Evolutionary conservation across 1,284 basidiomycete species (phyloP), one percentile per base, ranked within the genome.

Genomic region (Erythrobasidium hasegawianum): DNA sequence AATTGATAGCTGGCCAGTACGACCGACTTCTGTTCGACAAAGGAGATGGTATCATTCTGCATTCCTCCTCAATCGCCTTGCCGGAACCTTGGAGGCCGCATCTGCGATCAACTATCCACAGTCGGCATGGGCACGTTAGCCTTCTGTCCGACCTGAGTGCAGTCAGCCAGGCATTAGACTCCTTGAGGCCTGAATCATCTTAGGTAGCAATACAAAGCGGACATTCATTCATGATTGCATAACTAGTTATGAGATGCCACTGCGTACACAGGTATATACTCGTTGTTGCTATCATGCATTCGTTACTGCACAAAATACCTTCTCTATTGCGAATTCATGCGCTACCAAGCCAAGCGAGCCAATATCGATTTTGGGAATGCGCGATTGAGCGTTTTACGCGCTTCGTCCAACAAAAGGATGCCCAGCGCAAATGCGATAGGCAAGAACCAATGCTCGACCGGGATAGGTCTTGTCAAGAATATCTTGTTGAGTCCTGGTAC

Each of bases 381-480:
- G 29, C 76, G 71, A 22, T 76, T 72, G 24, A 70, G 40, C 8
- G 68, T 62, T 66, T 78, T 78, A 29, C 77, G 64, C 2, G 67
- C 24, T 64, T 78, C 77, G 59, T 78, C 77, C 56, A 76, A 59
- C 70, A 74, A 43, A 40, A 81, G 69, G 18, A 81, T 55, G n/a
- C 70, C 75, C 43, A 77, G 50, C 3, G 74, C 80, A 52, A 79
- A 79, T 0, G 79, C 75, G 29, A 83, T 73, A 0, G 82, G 82
- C 10, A 83, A 71, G 73, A 82, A 81, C 72, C 80, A 81, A 73
- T 80, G 76, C 70, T 84, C 81, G 40, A 80, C 81, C 0, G 79
- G 78, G 27, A 85, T 81, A 11, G 79, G 79, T 45, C 82, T 77
- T 0, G 83, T 85, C 62, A 81, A 75, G 78, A 86, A 85, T 9